Evolutionary conservation across 352 stramenopile species (phyloP), one percentile per base, ranked within the genome.

Genomic region (Phytophthora pseudosyringae): DNA sequence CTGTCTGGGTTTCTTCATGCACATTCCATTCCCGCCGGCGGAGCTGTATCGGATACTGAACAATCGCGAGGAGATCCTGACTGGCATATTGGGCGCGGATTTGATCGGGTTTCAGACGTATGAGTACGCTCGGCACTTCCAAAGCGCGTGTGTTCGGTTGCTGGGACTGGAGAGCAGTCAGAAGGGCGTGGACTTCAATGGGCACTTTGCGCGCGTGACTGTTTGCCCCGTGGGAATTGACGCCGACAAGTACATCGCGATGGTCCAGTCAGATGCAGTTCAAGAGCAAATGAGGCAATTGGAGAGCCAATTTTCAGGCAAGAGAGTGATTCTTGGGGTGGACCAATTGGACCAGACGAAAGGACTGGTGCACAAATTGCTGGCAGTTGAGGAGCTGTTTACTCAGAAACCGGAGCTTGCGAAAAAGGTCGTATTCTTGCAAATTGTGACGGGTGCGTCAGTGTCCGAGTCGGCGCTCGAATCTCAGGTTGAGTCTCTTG

Each of bases 351-450:
- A 97, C 63, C 68, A 90, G n/a, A 95, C 84, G 21, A 97, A 97
- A 74, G 91, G 91, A 2, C 75, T 97, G 7, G 83, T 94, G n/a
- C 88, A 97, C 53, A 97, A 97, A 56, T 69, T 97, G n/a, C 59
- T 97, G 9, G 91, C 88, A 1, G 78, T 98, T 5, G 91, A 98
- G 50, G 83, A 97, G 33, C 73, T 97, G 25, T 93, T 98, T 18
- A 94, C 81, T 18, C 60, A 82, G 28, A 86, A 94, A 41, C 91
- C 91, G 0, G 87, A 98, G 49, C 95, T 97, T 59, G 86, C 91
- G 5, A 93, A 95, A 25, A 96, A 99, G 61, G 91, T 98, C 26
- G 94, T 98, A 4, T 88, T 99, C 43, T 74, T 99, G 32, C 95
- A 98, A 71, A 98, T 99, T 51, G 86, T 92, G 5, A 91, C 82